A percentile compares a stretch with the other conserved stretches of the same genome.
Evolutionary conservation across 495 filamentous ascomycete genomes (phyloP).

Genomic region (Trichocladium antarcticum): DNA sequence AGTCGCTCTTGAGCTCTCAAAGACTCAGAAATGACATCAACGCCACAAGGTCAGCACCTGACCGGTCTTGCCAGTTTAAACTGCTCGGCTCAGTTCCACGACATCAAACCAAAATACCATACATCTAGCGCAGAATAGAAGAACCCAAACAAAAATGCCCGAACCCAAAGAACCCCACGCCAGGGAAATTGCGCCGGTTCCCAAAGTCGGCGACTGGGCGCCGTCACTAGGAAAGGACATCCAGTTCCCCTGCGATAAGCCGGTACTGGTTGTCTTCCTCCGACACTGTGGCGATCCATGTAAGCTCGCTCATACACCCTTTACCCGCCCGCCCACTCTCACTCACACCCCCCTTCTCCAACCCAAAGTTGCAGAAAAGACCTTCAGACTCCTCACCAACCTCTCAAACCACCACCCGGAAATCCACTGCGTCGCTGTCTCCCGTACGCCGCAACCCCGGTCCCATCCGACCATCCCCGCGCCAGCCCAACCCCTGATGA

Average conservation of each 20-base stretch:
- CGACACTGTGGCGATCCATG: conserved; percentile 54
- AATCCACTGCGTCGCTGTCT: conserved; percentile 47
- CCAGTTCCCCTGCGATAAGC: conserved; percentile 35
- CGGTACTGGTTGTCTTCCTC: conserved; percentile 46
- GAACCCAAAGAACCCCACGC: too few species aligned
- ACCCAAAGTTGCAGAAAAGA: conserved; percentile 9
- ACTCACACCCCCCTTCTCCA: background rate
- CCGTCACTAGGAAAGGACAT: conserved; percentile 28
- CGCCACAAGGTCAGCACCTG: background rate
- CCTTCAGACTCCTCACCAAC: conserved; percentile 1
- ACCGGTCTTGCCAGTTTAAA: background rate
- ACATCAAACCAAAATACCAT: conserved; percentile 1
- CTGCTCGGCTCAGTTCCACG: background rate
- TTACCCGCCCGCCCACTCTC: background rate
- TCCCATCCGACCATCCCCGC: conserved; percentile 27
- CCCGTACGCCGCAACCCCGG: conserved; percentile 27
- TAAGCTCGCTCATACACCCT: conserved; percentile 20
- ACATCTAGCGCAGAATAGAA: too few species aligned
- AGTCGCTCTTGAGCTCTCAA: background rate
- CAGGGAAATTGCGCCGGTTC: conserved; percentile 25
- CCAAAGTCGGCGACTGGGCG: conserved; percentile 37
- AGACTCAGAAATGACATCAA: conserved; percentile 1
- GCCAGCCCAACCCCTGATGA: too few species aligned
- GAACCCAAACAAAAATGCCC: too few species aligned
- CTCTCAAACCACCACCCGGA: conserved; percentile 31